A percentile compares a stretch with the other conserved stretches of the same genome.
These are phyloP conservation scores for Ceratobasidium sp. DNA, from an alignment of 1,284 basidiomycete genomes.

Conservation along the genomic window DNA sequence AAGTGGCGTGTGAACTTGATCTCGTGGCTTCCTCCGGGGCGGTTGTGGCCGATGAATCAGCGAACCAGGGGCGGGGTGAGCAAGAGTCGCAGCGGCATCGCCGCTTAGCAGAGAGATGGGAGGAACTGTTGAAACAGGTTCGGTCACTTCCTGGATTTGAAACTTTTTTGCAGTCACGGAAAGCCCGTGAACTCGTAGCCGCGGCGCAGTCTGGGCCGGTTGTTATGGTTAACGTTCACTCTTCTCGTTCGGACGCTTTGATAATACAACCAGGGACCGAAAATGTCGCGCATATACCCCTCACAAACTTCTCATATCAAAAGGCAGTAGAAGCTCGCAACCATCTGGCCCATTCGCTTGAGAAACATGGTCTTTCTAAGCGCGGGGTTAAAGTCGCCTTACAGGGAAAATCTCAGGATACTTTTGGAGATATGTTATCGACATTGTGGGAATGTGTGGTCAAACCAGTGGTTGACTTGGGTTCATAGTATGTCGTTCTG, in stretches of 20 bases:
- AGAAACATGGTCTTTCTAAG: neutral
- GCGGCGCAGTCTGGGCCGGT: neutral
- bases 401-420: neutral
- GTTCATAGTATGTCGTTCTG: neutral
- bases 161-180: neutral
- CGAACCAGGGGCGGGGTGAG: neutral
- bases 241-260: neutral
- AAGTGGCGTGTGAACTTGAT: neutral
- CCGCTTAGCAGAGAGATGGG: neutral
- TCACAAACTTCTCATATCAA: neutral
- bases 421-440: neutral
- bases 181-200: neutral
- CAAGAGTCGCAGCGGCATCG: neutral
- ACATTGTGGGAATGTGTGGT: neutral
- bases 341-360: neutral
- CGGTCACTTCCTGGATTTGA: neutral
- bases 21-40: neutral
- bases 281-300: neutral
- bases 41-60: too few species aligned
- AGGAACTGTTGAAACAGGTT: neutral
- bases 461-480: neutral
- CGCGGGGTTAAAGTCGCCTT: neutral
- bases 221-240: neutral
- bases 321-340: neutral
- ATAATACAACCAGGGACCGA: neutral